phyloP scores from a whole-genome alignment of 306 rosid species.

The Dalbergia cultrata region DNA sequence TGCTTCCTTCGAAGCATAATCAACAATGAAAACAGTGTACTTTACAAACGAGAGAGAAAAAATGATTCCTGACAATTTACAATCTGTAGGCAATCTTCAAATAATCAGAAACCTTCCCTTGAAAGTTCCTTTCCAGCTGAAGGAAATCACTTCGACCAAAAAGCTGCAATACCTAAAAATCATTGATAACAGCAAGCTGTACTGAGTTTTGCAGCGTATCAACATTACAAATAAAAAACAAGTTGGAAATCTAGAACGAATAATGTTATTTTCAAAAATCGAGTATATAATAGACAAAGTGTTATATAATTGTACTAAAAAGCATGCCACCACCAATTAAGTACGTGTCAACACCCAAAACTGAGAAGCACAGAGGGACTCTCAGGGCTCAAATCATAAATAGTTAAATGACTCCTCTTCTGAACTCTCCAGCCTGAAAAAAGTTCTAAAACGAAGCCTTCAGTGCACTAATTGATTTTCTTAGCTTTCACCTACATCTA shows the following conservation, averaged over 20 bases:
- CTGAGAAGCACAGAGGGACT: background rate
- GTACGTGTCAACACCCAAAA: background rate
- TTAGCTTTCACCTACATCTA: background rate
- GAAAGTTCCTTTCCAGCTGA: conserved; percentile 39
- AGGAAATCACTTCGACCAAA: conserved; percentile 45
- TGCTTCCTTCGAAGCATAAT: conserved; percentile 46
- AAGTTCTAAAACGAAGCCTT: background rate
- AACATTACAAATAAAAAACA: conserved; percentile 35
- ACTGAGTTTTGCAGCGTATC: conserved; percentile 42
- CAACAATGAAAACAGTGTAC: conserved; percentile 48
- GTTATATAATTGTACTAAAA: background rate
- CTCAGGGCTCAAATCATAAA: background rate
- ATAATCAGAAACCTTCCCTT: conserved; percentile 52
- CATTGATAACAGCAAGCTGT: conserved; percentile 45
- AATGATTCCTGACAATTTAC: conserved; percentile 51
- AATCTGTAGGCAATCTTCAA: conserved; percentile 48
- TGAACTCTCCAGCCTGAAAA: background rate
- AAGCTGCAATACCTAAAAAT: conserved; percentile 46
- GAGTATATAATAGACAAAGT: background rate
- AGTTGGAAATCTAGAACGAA: conserved; percentile 7
- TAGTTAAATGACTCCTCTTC: background rate
- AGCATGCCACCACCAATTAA: background rate
- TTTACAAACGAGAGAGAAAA: conserved; percentile 45
- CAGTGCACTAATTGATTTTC: background rate
- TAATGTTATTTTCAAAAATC: background rate